Evolutionary conservation across 73 alveolate genomes (phyloP).

Genomic region (Symbiodinium natans): DNA sequence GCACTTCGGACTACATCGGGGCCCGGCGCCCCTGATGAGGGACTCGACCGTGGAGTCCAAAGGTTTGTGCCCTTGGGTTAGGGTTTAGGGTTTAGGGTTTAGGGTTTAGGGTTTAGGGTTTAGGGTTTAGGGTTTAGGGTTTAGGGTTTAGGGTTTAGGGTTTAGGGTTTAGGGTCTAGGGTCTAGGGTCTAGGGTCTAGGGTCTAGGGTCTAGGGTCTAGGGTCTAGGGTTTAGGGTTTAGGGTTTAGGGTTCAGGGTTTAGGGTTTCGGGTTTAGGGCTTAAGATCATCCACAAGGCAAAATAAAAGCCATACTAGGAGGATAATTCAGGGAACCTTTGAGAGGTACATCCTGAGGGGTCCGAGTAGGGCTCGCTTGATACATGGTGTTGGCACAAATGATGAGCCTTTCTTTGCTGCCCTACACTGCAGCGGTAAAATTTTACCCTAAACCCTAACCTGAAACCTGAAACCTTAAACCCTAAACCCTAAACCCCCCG

Average conservation of each 20-base stretch:
- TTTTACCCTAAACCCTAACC: too few species aligned
- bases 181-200: not conserved
- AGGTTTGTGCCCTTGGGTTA: too few species aligned
- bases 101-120: not conserved
- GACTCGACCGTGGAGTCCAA: not conserved
- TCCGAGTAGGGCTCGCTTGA: too few species aligned
- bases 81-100: not conserved
- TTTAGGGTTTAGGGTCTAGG: not conserved
- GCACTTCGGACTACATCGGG: slow-evolving; percentile 79
- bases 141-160: not conserved
- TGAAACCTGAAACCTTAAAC: too few species aligned
- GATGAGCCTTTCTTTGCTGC: too few species aligned
- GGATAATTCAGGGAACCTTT: too few species aligned
- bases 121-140: not conserved
- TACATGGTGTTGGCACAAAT: too few species aligned
- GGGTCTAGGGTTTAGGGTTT: not conserved
- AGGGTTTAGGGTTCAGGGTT: not conserved
- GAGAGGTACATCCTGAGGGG: too few species aligned
- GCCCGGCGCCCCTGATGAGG: not conserved
- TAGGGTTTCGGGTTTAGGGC: not conserved
- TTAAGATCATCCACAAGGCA: not conserved
- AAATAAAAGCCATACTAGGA: too few species aligned
- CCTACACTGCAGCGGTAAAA: too few species aligned
- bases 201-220: not conserved
- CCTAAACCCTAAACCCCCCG: too few species aligned